Evolutionary conservation across 2,329 filamentous ascomycete species (phyloP).

Genomic region (Akanthomyces lecanii): DNA sequence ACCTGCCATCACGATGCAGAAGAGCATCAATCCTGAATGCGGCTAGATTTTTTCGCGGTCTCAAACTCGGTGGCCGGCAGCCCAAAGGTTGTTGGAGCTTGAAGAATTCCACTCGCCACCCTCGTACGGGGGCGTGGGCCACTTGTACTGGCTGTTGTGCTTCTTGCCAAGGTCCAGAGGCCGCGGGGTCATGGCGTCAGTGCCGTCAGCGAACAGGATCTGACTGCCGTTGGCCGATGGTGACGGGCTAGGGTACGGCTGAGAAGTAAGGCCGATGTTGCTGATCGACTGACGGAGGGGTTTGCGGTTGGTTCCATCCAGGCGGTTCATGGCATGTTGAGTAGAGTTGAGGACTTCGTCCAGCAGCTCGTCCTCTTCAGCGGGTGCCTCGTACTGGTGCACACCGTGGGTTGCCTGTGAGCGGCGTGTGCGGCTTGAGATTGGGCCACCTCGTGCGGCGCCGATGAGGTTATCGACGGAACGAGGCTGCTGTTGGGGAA

Average conservation of each 20-base stretch:
- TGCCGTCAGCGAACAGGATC: slow-evolving; percentile 65
- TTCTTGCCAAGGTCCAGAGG: slow-evolving; percentile 66
- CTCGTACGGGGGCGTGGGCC: slow-evolving; percentile 94
- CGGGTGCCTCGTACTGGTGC: slow-evolving; percentile 86
- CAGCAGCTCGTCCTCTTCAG: slow-evolving; percentile 92
- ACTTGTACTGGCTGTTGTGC: slow-evolving; percentile 59
- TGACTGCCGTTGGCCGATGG: slow-evolving; percentile 79
- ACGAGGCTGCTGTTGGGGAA: slow-evolving; percentile 58
- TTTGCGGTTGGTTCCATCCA: slow-evolving; percentile 47
- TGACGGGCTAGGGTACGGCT: slow-evolving; percentile 62
- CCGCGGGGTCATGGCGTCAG: slow-evolving; percentile 60
- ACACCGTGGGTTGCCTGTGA: slow-evolving; percentile 70
- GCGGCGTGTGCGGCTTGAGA: slow-evolving; percentile 75
- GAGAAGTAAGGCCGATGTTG: slow-evolving; percentile 55
- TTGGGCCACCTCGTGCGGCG: slow-evolving; percentile 55
- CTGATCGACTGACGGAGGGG: slow-evolving; percentile 59
- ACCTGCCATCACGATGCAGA: neutral
- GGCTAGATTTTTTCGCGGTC: neutral
- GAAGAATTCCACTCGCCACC: slow-evolving; percentile 87
- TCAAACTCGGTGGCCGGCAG: slow-evolving; percentile 62
- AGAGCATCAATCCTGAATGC: neutral
- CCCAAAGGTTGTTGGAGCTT: slow-evolving; percentile 76
- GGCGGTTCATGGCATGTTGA: slow-evolving; percentile 66
- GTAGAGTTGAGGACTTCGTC: slow-evolving; percentile 83
- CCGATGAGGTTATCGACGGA: slow-evolving; percentile 60